Base-by-base conservation (phyloP, 2,329 filamentous ascomycete species). In the Claviceps capensis region DNA sequence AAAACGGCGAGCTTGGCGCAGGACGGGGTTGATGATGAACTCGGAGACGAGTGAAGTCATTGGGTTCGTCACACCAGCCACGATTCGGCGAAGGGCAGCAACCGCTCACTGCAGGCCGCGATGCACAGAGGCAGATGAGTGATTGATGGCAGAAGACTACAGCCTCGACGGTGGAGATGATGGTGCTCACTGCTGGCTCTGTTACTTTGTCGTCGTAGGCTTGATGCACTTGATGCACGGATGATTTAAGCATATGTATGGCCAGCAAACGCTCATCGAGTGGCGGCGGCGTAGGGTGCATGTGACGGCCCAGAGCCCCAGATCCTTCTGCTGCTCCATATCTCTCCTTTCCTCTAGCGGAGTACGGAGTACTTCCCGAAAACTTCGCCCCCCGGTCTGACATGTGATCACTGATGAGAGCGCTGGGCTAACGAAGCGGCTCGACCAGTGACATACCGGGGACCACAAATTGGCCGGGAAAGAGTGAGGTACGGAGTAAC, bases 41-140 rank as follows among this genome's bases (percentile, higher is more conserved):
- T 82, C 77, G 61, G 79, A 76, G 51, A 84, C 79, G 60, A 83
- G 69, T 59, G 75, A 81, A 65, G 77, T 74, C 81, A 84, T 84
- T 61, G 59, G 58, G 55, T 42, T 53, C 50, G 55, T 55, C 50
- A 56, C 51, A 48, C 37, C 43, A 11, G 11, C 42, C 47, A 41
- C 43, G 19, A 47, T 22, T 26, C 8, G 14, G 44, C 44, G 26
- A 17, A 23, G 8, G 11, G 26, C 16, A 47, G 46, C 19, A 41
- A 40, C 17, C 49, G 17, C 41, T 41, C 17, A 30, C 49, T n/a
- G 49, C 30, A 34, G 30, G 9, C 49, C 34, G 45, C 37, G 48
- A 50, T 38, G 43, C 26, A 42, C 42, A 30, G 19, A 13, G 47
- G n/a, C 3, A 17, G 23, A 11, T 6, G 7, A 34, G 42, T 41